These are phyloP conservation scores for Betula pendula DNA, from an alignment of 306 rosid species.

Conservation along the genomic window DNA sequence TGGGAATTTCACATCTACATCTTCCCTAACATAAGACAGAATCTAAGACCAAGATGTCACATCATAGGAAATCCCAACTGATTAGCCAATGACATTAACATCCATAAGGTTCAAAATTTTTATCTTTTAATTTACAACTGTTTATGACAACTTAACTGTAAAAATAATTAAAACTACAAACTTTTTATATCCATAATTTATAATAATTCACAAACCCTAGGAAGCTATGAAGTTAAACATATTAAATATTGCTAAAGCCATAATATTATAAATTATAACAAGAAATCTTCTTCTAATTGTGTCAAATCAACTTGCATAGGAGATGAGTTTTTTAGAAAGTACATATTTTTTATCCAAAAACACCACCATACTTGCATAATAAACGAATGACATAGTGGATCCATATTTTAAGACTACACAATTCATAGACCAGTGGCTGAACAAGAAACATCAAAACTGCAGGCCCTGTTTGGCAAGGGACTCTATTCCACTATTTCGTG, in stretches of 20 bases:
- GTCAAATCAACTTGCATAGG: not conserved
- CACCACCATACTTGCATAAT: not conserved
- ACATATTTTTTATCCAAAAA: not conserved
- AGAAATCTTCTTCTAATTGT: not conserved
- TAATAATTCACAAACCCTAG: not conserved
- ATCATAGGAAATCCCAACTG: not conserved
- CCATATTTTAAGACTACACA: not conserved
- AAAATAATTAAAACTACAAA: not conserved
- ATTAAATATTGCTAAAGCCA: not conserved
- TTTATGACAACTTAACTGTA: not conserved
- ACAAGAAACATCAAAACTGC: constrained; percentile 1
- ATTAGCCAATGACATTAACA: constrained; percentile 1
- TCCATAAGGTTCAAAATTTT: constrained; percentile 13
- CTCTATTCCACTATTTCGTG: no score
- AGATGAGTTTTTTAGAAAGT: constrained; percentile 21
- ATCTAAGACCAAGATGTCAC: constrained; percentile 7
- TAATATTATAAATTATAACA: not conserved
- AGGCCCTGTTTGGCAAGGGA: no score
- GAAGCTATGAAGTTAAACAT: not conserved
- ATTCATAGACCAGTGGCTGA: not conserved
- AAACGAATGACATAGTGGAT: not conserved
- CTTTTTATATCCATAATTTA: not conserved
- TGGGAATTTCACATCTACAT: constrained; percentile 69
- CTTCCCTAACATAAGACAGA: constrained; percentile 66
- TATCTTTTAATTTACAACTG: constrained; percentile 18